phyloP scores from a whole-genome alignment of 208 protist species.

The Trypanosoma boissoni region DNA sequence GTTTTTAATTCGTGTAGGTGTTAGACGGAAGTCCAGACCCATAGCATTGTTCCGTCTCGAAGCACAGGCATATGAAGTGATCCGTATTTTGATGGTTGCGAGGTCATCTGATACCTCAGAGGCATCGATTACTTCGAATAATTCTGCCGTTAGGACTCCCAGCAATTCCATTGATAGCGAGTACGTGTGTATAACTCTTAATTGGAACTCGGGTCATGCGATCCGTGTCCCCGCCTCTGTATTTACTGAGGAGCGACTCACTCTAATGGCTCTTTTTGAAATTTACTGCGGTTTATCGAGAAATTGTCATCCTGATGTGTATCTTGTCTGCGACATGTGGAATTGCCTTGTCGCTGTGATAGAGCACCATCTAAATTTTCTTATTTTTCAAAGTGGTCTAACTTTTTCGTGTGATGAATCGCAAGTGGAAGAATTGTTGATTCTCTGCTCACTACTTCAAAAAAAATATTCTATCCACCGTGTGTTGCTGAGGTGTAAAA shows the following conservation, averaged over 20 bases:
- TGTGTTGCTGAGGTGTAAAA: not conserved
- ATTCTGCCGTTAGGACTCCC: no score
- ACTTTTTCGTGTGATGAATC: conserved; percentile 3
- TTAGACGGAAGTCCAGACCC: conserved; percentile 6
- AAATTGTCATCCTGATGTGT: conserved; percentile 13
- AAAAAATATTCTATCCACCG: conserved; percentile 14
- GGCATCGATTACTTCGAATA: no score
- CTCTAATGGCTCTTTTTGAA: conserved; percentile 9
- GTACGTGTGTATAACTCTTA: conserved; percentile 10
- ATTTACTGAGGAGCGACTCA: conserved; percentile 14
- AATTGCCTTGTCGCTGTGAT: conserved; percentile 20
- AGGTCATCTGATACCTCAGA: no score
- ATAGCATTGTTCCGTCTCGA: conserved; percentile 17
- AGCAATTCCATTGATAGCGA: not conserved
- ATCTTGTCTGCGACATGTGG: conserved; percentile 24
- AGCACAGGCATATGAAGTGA: conserved; percentile 16
- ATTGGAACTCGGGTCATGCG: conserved; percentile 12
- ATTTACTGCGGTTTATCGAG: conserved; percentile 13
- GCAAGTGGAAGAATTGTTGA: conserved; percentile 9
- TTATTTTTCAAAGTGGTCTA: not conserved
- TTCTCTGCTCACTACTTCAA: conserved; percentile 15
- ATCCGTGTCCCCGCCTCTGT: conserved; percentile 16
- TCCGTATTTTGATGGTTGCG: conserved; percentile 12
- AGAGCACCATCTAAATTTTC: not conserved
- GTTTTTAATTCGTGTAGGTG: conserved; percentile 4